Evolutionary conservation across 1,284 basidiomycete species (phyloP), one percentile per base, ranked within the genome.

Genomic region (Cryptococcus maquisensis): DNA sequence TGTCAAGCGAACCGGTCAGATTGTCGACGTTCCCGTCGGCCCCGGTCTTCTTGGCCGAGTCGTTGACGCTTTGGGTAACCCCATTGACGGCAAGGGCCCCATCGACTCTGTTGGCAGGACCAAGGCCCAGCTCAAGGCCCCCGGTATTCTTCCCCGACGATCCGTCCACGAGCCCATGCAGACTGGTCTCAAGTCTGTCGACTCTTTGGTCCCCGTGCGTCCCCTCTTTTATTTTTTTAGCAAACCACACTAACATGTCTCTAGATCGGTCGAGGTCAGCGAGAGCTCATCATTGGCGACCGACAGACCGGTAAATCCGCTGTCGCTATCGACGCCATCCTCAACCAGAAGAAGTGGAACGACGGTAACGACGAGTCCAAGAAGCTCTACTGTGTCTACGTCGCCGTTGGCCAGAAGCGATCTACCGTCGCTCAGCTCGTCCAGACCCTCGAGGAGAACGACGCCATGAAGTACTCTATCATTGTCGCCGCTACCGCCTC

Each of bases 131-230:
- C 81, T 96, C 79, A 98, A 98, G 84, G 95, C 95, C 52, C 95
- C 95, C 67, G 95, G 95, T 83, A 98, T 98, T 77, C 83, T 98
- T 53, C 95, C 95, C 72, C 92, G 94, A 84, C 90, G 91, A 77
- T 98, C 95, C 75, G 95, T 98, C 82, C 93, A 95, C 85, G 89
- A 98, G 84, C 94, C 95, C 73, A 98, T 98, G 95, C 92, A 96
- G 88, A 98, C 95, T 65, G 95, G 95, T 83, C 86, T 98, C 77
- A 98, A 98, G 84, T 92, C 95, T 76, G 96, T 98, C 79, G 95
- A 98, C 79, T 93, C 95, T 79, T 96, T 98, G 91, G 95, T 98
- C 68, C 95, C 95, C 51, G 66, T 68, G 47, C 51, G 66, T 67
- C 12, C 20, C 0, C 23, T 36, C 13, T 9, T 32, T 20, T 35